These are phyloP conservation scores for Posidonia australis DNA, from an alignment of 106 monocot species.

Conservation along the genomic window DNA sequence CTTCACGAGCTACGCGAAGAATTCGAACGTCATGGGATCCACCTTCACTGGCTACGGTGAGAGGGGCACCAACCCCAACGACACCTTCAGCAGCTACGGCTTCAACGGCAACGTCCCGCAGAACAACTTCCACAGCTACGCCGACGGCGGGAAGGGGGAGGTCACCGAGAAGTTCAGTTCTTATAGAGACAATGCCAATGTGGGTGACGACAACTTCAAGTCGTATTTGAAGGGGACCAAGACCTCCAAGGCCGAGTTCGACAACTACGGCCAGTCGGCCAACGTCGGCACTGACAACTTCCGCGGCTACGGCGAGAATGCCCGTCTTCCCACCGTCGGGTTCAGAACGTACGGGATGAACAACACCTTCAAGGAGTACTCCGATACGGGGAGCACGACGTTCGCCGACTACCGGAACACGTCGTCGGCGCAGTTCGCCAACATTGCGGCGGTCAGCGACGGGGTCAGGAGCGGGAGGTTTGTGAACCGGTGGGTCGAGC, in stretches of 20 bases:
- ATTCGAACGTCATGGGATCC: conserved; percentile 57
- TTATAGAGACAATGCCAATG: conserved; percentile 76
- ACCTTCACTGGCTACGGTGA: conserved; percentile 48
- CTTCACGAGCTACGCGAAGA: conserved; percentile 52
- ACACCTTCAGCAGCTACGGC: conserved; percentile 42
- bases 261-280: conserved; percentile 64
- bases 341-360: conserved; percentile 32
- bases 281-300: conserved; percentile 71
- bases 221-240: conserved; percentile 58
- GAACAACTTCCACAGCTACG: conserved; percentile 40
- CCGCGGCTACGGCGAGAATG: conserved; percentile 44
- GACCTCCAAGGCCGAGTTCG: conserved; percentile 28
- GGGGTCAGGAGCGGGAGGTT: background rate
- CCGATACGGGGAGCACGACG: conserved; percentile 16
- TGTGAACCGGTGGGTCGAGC: conserved; percentile 54
- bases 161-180: conserved; percentile 32
- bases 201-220: conserved; percentile 67
- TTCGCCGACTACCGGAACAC: conserved; percentile 13
- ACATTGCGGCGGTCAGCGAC: conserved; percentile 1
- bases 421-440: conserved; percentile 3
- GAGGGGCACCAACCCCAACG: conserved; percentile 28
- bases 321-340: conserved; percentile 5
- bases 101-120: conserved; percentile 49
- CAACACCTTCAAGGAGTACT: conserved; percentile 59
- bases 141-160: conserved; percentile 23